Base-by-base conservation (phyloP, 257 asterid genomes). In the Cordia subcordata region DNA sequence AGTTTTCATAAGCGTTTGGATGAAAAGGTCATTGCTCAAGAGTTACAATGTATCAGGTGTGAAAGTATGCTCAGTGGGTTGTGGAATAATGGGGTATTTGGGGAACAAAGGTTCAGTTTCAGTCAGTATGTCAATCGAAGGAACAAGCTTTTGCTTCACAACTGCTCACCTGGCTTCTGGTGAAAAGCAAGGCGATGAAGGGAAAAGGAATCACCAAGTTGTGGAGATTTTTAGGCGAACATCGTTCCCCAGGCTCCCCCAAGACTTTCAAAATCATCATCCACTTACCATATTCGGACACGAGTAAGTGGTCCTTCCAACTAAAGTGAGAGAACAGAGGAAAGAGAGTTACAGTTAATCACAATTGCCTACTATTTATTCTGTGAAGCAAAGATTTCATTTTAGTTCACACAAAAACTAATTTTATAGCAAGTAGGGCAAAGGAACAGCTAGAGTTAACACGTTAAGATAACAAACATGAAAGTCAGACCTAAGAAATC, bases 81-180 rank as follows among this genome's bases (percentile, higher is more conserved):
- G 98, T 72, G 98, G 98, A 19, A 82, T 87, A 64, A 85, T 90
- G 98, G 96, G 98, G 11, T 84, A 79, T 76, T 80, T 90, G 78
- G 95, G 96, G 23, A 90, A 90, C 72, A 90, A 90, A 71, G 98
- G 96, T 53, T 87, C 98, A 0, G 91, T 90, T 65, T 75, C 91
- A 4, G 82, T 87, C 46, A 90, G 98, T 65, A 61, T 90, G 89
- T 68, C 85, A 17, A 77, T 87, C 39, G 95, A 76, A 10, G 91
- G 85, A 59, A 85, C 94, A 18, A 87, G 85, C 58, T 90, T 90
- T 80, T 90, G 98, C 79, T 90, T 90, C 81, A 71, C 84, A 57
- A 93, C 84, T 13, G 96, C 96, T 19, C 98, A 90, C 68, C 79
- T 90, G 56, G 98, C 98, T 57, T 90, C 98, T 1, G 98, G 98